These are phyloP conservation scores for Globisporangium acanthophoron DNA, from an alignment of 352 stramenopile genomes.

Conservation along the genomic window DNA sequence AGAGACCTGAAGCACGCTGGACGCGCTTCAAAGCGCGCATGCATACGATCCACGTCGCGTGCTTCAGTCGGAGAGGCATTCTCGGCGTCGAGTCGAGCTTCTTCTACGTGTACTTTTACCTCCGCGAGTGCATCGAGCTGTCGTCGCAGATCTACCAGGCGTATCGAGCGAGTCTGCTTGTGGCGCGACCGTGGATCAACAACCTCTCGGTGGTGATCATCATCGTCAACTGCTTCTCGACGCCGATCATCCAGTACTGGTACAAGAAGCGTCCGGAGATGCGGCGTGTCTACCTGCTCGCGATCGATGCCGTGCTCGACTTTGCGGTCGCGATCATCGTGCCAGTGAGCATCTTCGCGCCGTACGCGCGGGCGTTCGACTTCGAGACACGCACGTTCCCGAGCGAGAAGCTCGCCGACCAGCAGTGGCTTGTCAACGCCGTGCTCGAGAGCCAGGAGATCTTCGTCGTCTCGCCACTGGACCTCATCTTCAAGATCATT, in stretches of 20 bases:
- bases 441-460: slow-evolving; percentile 17
- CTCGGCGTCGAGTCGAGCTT: slow-evolving; percentile 28
- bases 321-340: slow-evolving; percentile 11
- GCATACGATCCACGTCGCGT: slow-evolving; percentile 5
- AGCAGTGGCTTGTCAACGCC: slow-evolving; percentile 12
- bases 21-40: slow-evolving; percentile 1
- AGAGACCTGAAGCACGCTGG: background rate
- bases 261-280: slow-evolving; percentile 8
- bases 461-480: slow-evolving; percentile 13
- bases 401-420: slow-evolving; percentile 12
- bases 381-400: slow-evolving; percentile 3
- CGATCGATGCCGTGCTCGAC: slow-evolving; percentile 12
- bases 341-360: slow-evolving; percentile 14
- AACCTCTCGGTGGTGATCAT: slow-evolving; percentile 34
- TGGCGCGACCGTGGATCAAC: slow-evolving; percentile 50
- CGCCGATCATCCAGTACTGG: slow-evolving; percentile 7
- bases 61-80: slow-evolving; percentile 15
- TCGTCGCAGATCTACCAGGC: slow-evolving; percentile 35
- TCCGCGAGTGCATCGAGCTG: slow-evolving; percentile 38
- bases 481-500: slow-evolving; percentile 18
- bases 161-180: slow-evolving; percentile 33
- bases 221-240: slow-evolving; percentile 20
- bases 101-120: slow-evolving; percentile 26
- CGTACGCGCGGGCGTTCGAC: slow-evolving; percentile 10
- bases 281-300: slow-evolving; percentile 3